Evolutionary conservation across 2,329 filamentous ascomycete species (phyloP), one percentile per base, ranked within the genome.

Genomic region (Xylariaceae sp.): DNA sequence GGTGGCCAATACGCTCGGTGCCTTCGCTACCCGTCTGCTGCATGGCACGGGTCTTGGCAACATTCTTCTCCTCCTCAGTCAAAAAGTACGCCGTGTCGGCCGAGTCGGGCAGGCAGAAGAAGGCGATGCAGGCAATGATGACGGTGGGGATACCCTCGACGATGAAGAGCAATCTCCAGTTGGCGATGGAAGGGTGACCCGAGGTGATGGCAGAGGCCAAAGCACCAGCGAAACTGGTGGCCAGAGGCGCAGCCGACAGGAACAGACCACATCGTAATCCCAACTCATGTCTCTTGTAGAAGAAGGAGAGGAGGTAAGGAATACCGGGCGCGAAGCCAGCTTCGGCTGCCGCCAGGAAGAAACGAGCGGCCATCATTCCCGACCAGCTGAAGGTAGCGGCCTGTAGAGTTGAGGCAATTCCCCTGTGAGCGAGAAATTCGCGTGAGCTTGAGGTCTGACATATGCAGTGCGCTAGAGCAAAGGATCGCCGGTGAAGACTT

Each of bases 121-220:
- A 70, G 1, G 68, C 62, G 12, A 69, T 53, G 3, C 64, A 49
- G 3, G 69, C 69, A 41, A 71, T 57, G 12, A 68, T 7, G 27
- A 71, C 45, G 1, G 71, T 69, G 0, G 70, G 67, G 1, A 71
- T 37, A 2, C 71, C 71, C 48, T 73, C 71, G 4, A 71, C 68
- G 30, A 71, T 56, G 50, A 71, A 71, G 30, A 71, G 60, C 0
- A 68, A 60, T 3, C 69, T 61, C 67, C 68, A 70, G 54, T 67
- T 73, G 4, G 80, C 78, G 53, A 88, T 71, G 12, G 72, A 69
- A 0, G 79, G 73, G 62, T 79, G 74, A 6, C 83, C 81, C 4
- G 80, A 84, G 0, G 84, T 88, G 60, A 89, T 87, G 0, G 80
- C 83, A 58, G 86, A 87, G 1, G 84, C 84, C 6, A 87, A 70